Evolutionary conservation across 2,329 filamentous ascomycete genomes (phyloP).

Genomic region (Drechslerella stenobrocha): DNA sequence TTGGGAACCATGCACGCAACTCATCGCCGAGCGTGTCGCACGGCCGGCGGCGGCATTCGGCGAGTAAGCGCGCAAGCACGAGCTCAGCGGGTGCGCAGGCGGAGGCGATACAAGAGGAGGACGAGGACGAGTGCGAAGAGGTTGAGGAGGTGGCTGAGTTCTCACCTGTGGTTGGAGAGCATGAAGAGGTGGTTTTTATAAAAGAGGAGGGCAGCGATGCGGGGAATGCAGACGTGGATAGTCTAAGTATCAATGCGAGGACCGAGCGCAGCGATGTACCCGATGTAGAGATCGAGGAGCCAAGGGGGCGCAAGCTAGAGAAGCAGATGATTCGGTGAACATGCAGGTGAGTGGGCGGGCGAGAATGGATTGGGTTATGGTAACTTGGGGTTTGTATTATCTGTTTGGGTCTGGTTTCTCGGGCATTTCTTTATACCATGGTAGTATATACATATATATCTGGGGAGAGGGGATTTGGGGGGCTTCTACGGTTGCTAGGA

Average conservation of each 20-base stretch:
- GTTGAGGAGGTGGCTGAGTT: constrained; percentile 54
- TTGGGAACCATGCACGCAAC: constrained; percentile 57
- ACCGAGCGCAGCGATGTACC: constrained; percentile 21
- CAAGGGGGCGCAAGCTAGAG: constrained; percentile 31
- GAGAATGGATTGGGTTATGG: neutral
- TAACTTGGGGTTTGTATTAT: neutral
- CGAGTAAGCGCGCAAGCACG: constrained; percentile 53
- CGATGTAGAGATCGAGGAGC: constrained; percentile 27
- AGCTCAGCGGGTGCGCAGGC: constrained; percentile 51
- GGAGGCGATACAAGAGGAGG: constrained; percentile 53
- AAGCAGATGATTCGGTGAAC: constrained; percentile 9
- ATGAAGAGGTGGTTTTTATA: constrained; percentile 47
- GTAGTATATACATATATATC: too few relatives aligned
- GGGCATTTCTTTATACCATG: neutral
- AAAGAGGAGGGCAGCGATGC: constrained; percentile 40
- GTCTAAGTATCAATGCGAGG: too few relatives aligned
- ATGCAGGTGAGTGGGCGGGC: neutral
- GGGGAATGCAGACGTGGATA: constrained; percentile 42
- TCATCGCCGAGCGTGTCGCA: constrained; percentile 67
- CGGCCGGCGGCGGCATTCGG: constrained; percentile 57
- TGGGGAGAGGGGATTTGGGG: too few relatives aligned
- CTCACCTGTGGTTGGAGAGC: constrained; percentile 48
- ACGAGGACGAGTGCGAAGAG: constrained; percentile 66
- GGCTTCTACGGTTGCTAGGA: too few relatives aligned
- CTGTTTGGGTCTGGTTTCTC: neutral